Conservation (phyloP, 352 stramenopile genomes). For the Peronospora farinosa region DNA sequence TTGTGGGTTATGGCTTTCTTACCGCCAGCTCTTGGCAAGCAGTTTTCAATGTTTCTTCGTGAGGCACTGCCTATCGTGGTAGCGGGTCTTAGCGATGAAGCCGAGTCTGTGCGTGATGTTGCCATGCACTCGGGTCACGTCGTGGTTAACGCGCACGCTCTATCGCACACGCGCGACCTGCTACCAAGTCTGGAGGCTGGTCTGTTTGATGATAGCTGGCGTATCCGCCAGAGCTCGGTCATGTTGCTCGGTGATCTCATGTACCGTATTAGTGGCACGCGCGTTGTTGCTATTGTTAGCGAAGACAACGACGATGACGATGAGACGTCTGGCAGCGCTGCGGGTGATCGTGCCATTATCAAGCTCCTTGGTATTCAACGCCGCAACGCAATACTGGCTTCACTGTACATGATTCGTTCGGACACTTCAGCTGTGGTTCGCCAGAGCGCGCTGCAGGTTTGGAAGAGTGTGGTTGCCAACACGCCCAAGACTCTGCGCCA, state of each 20-base stretch:
- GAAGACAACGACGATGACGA: conserved; percentile 73
- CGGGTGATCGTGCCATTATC: conserved; percentile 81
- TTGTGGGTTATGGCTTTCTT: conserved; percentile 99
- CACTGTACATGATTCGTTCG: conserved; percentile 97
- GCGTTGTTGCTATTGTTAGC: conserved; percentile 57
- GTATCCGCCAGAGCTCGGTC: conserved; percentile 97
- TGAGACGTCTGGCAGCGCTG: conserved; percentile 70
- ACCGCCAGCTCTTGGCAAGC: conserved; percentile 90
- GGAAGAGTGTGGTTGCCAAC: conserved; percentile 98
- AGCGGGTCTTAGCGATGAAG: conserved; percentile 96
- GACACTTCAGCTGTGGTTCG: conserved; percentile 95
- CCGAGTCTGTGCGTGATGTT: conserved; percentile 96
- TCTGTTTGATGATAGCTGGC: conserved; percentile 97
- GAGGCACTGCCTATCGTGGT: conserved; percentile 95
- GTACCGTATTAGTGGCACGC: conserved; percentile 96
- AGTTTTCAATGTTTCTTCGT: conserved; percentile 91
- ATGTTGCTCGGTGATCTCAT: conserved; percentile 94
- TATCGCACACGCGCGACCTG: conserved; percentile 95
- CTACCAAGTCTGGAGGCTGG: conserved; percentile 94
- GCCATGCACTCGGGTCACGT: conserved; percentile 96
- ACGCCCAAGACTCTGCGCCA: conserved; percentile 96
- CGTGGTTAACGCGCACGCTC: conserved; percentile 94
- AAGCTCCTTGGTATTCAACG: conserved; percentile 91
- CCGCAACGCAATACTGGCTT: conserved; percentile 93
- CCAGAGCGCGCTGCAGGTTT: conserved; percentile 94